These are phyloP conservation scores for Microstegium vimineum DNA, from an alignment of 176 grass and related monocot genomes.

Conservation along the genomic window DNA sequence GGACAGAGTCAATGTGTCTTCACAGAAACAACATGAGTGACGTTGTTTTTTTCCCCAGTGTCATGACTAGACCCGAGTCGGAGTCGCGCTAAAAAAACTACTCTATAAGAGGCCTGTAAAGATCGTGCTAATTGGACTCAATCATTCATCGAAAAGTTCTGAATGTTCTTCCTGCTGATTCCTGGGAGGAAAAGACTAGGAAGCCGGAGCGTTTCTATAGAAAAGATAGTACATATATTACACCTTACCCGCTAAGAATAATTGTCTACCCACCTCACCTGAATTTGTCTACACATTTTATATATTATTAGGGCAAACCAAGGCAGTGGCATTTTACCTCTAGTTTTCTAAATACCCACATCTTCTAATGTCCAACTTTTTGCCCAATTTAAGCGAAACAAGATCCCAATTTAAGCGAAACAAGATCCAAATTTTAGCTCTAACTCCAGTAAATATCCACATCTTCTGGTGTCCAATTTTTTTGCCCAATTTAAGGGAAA, in stretches of 20 bases:
- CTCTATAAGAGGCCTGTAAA: background rate
- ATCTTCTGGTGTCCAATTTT: too few species aligned
- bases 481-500: too few species aligned
- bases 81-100: background rate
- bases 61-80: background rate
- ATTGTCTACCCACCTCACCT: background rate
- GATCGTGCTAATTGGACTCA: background rate
- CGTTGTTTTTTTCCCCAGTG: background rate
- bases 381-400: too few species aligned
- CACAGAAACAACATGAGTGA: background rate
- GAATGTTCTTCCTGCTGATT: background rate
- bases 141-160: background rate
- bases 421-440: too few species aligned
- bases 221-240: background rate
- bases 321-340: background rate
- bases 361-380: background rate
- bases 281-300: background rate
- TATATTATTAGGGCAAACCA: background rate
- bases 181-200: background rate
- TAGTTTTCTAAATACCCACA: background rate
- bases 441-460: too few species aligned
- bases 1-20: constrained; percentile 1
- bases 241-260: too few species aligned
- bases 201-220: background rate
- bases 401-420: too few species aligned